Base-by-base conservation (phyloP, 2,329 filamentous ascomycete species). In the Sordariomycetes sp. region DNA sequence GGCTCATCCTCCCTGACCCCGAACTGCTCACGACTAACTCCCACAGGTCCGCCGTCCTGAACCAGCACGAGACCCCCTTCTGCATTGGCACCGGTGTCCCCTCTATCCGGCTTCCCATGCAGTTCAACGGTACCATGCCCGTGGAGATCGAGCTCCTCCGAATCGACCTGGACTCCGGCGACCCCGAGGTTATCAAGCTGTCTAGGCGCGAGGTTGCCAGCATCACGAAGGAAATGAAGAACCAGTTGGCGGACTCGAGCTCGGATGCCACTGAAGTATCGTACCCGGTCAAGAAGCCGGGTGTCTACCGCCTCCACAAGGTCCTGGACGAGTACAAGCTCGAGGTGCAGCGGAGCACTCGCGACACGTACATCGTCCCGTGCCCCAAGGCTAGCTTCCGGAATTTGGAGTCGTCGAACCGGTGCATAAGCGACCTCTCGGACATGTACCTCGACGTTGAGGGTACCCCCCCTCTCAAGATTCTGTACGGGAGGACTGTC, bases 311-410 rank as follows among this genome's bases (percentile, higher is more conserved):
- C 50, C 79, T 99, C 35, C 82, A 86, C 59, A 90, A 86, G 68
- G 91, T 99, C 11, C 75, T 96, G 62, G 94, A 99, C 69, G 87
- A 96, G 69, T 94, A 95, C 60, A 96, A 96, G 70, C 81, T 99
- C 35, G 91, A 97, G 69, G 90, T 97, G 12, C 90, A 92, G 65
- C 84, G 88, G 48, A 79, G 82, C 48, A 80, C 79, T 57, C 86
- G 86, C 54, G 89, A 94, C 65, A 88, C 91, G 0, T 86, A 95
- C 58, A 87, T 99, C 54, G 90, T 96, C 14, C 78, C 83, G 32
- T 99, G 94, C 68, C 94, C 94, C 1, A 86, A 84, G 63, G 94
- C 90, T 22, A 78, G 79, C 56, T 85, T 97, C 32, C 83, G 84
- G 61, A 78, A 81, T 1, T 78, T 84, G 7, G 79, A 81, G 24